Evolutionary conservation across 805 yeast genomes (phyloP), one percentile per base, ranked within the genome.

Genomic region (Yarrowia bubula): DNA sequence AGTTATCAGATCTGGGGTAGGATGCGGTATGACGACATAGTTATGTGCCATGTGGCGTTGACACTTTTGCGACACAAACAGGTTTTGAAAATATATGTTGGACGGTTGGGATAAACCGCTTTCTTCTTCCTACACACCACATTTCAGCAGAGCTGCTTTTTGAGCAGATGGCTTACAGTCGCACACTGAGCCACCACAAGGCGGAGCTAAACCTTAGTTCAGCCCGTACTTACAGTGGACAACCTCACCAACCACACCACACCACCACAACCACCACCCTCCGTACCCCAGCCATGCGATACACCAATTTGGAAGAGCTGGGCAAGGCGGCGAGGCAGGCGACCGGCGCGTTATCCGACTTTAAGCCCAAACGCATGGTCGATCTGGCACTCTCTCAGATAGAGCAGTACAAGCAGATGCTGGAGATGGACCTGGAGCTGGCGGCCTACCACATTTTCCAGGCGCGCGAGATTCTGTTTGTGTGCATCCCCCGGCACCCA

Each of bases 401-500:
- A 8, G 64, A 58, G 51, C 64, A 58, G 64, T 58, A 58, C 51
- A 58, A 58, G n/a, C 64, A 58, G 51, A 43, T 58, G 50, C 43
- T 58, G 64, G 50, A 43, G 51, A 58, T 58, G 50, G 64, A 58
- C 43, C 50, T 58, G 39, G 64, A 58, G 64, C 64, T 43, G 11
- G 50, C 64, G 9, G 51, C 35, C 8, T 58, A 43, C 35, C 64
- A 58, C 64, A 43, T 58, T 9, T 43, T 58, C 60, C 70, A 64
- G n/a, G 70, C 71, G 14, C 42, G 64, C 38, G 48, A 57, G 32
- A 55, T 71, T 44, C 63, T 71, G 50, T 67, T 67, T 35, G 64
- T 67, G 38, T 44, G 68, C 15, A 71, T 71, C 7, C 74, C 74
- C 3, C 51, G 66, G 14, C 72, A 70, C 51, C 44, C 53, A n/a